Evolutionary conservation across 495 filamentous ascomycete genomes (phyloP).

Genomic region (Choiromyces venosus): DNA sequence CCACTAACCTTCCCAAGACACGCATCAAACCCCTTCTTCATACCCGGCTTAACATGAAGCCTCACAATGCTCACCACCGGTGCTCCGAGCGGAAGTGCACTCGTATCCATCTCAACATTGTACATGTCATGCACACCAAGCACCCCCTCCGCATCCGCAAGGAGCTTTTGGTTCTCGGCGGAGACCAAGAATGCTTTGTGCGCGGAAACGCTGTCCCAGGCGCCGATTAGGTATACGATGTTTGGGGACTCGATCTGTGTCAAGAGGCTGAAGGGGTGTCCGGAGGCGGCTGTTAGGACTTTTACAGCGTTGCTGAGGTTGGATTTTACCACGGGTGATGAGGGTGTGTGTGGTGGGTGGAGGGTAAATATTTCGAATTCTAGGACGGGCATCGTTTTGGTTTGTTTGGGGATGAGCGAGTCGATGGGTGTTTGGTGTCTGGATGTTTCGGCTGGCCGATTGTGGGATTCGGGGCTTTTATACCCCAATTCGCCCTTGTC

Average conservation of each 20-base stretch:
- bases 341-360: slow-evolving; percentile 16
- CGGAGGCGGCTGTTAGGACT: slow-evolving; percentile 16
- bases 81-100: slow-evolving; percentile 8
- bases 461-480: too few species aligned
- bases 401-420: not conserved
- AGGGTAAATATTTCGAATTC: slow-evolving; percentile 24
- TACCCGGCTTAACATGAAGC: slow-evolving; percentile 9
- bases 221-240: slow-evolving; percentile 18
- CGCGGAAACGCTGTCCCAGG: slow-evolving; percentile 19
- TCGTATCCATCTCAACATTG: slow-evolving; percentile 17
- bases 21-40: slow-evolving; percentile 11
- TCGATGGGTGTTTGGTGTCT: not conserved
- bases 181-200: slow-evolving; percentile 18
- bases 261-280: slow-evolving; percentile 9
- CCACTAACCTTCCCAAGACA: slow-evolving; percentile 4
- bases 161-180: slow-evolving; percentile 17
- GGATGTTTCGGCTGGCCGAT: too few species aligned
- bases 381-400: slow-evolving; percentile 19
- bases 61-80: slow-evolving; percentile 14
- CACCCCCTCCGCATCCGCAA: slow-evolving; percentile 4
- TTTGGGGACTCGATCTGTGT: slow-evolving; percentile 20
- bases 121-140: slow-evolving; percentile 13
- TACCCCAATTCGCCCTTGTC: too few species aligned
- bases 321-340: slow-evolving; percentile 12
- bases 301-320: slow-evolving; percentile 15